These are phyloP conservation scores for Saksenaea oblongispora DNA, from an alignment of 371 early-diverging fungal genomes.

Conservation along the genomic window DNA sequence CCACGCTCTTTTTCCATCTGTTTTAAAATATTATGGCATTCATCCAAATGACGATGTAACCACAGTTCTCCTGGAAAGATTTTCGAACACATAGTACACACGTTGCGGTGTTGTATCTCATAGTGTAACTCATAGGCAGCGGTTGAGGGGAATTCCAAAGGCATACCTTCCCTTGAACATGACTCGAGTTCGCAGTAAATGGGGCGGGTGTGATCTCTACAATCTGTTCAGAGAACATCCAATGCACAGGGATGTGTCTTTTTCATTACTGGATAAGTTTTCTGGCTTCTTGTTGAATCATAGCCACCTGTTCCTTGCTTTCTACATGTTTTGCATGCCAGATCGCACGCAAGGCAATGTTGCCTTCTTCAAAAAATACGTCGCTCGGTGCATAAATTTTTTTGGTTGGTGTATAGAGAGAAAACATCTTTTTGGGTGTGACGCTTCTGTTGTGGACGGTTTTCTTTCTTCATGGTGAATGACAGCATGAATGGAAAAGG, in stretches of 20 bases:
- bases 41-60: slow-evolving; percentile 58
- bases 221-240: not conserved
- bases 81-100: slow-evolving; percentile 52
- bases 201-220: slow-evolving; percentile 8
- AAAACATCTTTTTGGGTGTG: slow-evolving; percentile 16
- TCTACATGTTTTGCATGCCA: slow-evolving; percentile 42
- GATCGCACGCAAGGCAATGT: slow-evolving; percentile 50
- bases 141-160: slow-evolving; percentile 32
- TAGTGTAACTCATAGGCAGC: slow-evolving; percentile 61
- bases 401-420: slow-evolving; percentile 37
- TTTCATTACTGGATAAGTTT: slow-evolving; percentile 19
- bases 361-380: slow-evolving; percentile 57
- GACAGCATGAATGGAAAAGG: not conserved
- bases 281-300: slow-evolving; percentile 30
- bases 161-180: slow-evolving; percentile 16
- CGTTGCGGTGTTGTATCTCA: slow-evolving; percentile 54
- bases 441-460: not conserved
- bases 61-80: slow-evolving; percentile 54
- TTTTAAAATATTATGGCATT: slow-evolving; percentile 54
- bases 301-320: slow-evolving; percentile 2
- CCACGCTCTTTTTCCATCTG: slow-evolving; percentile 58
- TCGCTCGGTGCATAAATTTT: slow-evolving; percentile 33
- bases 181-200: slow-evolving; percentile 31
- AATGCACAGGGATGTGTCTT: not conserved
- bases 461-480: slow-evolving; percentile 3